Percentiles rank a stretch among this genome's conserved stretches.
phyloP scores from a whole-genome alignment of 768 basidiomycete species.

The Mycena chlorophos region DNA sequence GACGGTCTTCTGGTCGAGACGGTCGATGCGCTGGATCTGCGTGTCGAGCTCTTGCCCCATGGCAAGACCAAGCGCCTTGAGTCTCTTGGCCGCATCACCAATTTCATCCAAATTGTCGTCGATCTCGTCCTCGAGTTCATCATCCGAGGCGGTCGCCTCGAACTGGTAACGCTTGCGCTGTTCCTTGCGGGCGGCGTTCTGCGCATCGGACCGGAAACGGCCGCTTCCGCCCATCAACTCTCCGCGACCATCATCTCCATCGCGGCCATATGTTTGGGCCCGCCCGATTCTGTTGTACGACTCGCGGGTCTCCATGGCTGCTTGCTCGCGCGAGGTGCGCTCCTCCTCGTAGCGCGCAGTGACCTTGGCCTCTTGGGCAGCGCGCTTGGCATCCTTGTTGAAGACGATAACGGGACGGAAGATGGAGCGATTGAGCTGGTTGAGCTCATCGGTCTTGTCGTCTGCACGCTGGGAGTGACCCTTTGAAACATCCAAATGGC shows the following conservation, averaged over 20 bases:
- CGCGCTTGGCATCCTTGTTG: conserved; percentile 91
- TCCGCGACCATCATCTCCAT: conserved; percentile 47
- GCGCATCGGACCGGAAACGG: conserved; percentile 49
- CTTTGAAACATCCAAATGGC: conserved; percentile 90
- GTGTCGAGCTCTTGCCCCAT: conserved; percentile 87
- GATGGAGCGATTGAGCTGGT: conserved; percentile 91
- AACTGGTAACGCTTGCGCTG: conserved; percentile 87
- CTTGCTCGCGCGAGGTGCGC: conserved; percentile 77
- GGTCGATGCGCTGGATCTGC: conserved; percentile 80
- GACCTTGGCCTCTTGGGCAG: conserved; percentile 82
- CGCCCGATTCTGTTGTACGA: conserved; percentile 82
- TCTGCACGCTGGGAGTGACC: conserved; percentile 85
- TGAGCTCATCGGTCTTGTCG: conserved; percentile 91
- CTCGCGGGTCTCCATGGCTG: conserved; percentile 83
- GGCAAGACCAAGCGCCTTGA: conserved; percentile 76
- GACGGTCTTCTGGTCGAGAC: conserved; percentile 77
- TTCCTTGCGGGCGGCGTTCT: conserved; percentile 59
- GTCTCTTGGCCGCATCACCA: conserved; percentile 67
- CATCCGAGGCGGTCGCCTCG: conserved; percentile 86
- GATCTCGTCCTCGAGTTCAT: conserved; percentile 92
- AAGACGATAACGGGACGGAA: conserved; percentile 90
- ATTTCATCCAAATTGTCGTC: conserved; percentile 92
- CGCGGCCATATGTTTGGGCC: conserved; percentile 63
- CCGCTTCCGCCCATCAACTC: conserved; percentile 35
- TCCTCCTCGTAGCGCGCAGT: conserved; percentile 87